A percentile compares a stretch with the other conserved stretches of the same genome.
These are phyloP conservation scores for Candida railenensis DNA, from an alignment of 805 yeast species.

Conservation along the genomic window DNA sequence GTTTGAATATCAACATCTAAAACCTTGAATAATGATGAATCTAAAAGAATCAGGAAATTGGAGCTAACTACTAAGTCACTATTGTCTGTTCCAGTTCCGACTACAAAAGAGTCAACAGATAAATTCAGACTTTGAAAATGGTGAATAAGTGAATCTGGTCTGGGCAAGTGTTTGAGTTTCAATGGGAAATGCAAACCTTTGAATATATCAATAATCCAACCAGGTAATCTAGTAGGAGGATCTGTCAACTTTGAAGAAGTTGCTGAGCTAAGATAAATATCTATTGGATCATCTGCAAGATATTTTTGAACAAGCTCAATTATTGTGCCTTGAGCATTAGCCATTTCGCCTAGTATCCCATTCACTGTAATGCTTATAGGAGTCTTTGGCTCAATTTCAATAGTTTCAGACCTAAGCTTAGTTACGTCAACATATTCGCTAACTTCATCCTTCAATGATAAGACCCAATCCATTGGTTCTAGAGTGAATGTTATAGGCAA, in stretches of 20 bases:
- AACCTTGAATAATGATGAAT: neutral
- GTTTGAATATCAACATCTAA: neutral
- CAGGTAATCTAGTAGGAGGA: neutral
- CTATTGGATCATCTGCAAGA: neutral
- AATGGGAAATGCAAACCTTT: neutral
- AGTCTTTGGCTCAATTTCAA: conserved; percentile 14
- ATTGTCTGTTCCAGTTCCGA: neutral
- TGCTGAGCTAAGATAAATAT: neutral
- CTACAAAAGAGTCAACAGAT: neutral
- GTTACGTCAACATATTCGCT: conserved; percentile 20
- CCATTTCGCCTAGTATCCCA: conserved; percentile 20
- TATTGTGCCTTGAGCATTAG: conserved; percentile 20
- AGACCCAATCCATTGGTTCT: conserved; percentile 24
- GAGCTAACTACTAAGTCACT: neutral
- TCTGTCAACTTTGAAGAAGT: conserved; percentile 1
- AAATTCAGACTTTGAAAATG: neutral
- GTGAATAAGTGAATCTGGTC: neutral
- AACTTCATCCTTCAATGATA: conserved; percentile 26
- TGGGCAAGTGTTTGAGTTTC: neutral
- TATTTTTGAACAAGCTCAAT: conserved; percentile 15
- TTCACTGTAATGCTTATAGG: conserved; percentile 15
- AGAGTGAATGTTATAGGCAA: conserved; percentile 19
- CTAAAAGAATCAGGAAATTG: neutral
- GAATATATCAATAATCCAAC: conserved; percentile 2
- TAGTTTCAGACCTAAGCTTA: conserved; percentile 16